Conservation (phyloP, 257 asterid species). For the Penstemon barbatus region DNA sequence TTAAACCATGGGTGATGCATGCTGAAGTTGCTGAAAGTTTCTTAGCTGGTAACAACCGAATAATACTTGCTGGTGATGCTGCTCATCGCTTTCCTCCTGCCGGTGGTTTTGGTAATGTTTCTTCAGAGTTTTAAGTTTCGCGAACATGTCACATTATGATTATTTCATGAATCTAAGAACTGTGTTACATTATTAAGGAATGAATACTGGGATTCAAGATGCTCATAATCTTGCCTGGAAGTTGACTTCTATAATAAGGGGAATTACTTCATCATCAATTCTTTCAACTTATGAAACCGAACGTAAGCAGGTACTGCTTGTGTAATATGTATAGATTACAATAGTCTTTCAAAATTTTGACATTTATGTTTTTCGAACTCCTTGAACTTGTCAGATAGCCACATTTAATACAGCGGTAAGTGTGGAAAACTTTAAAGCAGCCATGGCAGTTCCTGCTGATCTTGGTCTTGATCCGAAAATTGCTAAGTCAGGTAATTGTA, state of each 20-base stretch:
- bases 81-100: conserved; percentile 99
- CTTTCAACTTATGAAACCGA: conserved; percentile 81
- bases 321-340: conserved; percentile 3
- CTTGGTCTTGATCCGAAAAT: conserved; percentile 91
- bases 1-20: conserved; percentile 99
- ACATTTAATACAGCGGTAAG: conserved; percentile 76
- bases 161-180: conserved; percentile 17
- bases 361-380: conserved; percentile 21
- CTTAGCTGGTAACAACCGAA: conserved; percentile 54
- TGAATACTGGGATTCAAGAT: conserved; percentile 98
- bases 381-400: conserved; percentile 63
- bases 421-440: conserved; percentile 85
- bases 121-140: background rate
- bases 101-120: conserved; percentile 84
- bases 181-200: conserved; percentile 50
- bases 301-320: conserved; percentile 67
- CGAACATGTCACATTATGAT: conserved; percentile 17
- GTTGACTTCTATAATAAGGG: conserved; percentile 70
- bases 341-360: conserved; percentile 23
- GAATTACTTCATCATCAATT: conserved; percentile 62
- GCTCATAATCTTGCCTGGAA: conserved; percentile 99
- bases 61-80: conserved; percentile 93
- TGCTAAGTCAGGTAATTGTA: conserved; percentile 70
- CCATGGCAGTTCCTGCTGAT: conserved; percentile 90
- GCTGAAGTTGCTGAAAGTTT: conserved; percentile 90